phyloP scores from a whole-genome alignment of 805 yeast genomes.

The Cyberlindnera amylophila region DNA sequence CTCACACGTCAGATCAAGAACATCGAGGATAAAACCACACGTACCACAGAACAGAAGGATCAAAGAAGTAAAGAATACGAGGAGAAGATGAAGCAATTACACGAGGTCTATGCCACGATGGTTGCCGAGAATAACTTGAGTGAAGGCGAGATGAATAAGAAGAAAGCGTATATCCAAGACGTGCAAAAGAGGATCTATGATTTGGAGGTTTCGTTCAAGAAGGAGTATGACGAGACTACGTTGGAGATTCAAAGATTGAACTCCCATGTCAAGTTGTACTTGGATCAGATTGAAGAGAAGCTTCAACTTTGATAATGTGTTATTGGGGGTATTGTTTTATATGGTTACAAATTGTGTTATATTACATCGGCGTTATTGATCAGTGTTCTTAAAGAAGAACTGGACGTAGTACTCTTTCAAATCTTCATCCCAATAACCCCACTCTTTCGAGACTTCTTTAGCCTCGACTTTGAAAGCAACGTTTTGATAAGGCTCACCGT shows the following conservation, averaged over 20 bases:
- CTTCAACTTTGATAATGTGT: constrained; percentile 3
- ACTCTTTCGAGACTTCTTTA: constrained; percentile 41
- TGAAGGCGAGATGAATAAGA: constrained; percentile 36
- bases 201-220: constrained; percentile 22
- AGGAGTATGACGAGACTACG: constrained; percentile 39
- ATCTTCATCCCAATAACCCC: constrained; percentile 76
- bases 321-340: not conserved
- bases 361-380: not conserved
- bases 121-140: constrained; percentile 34
- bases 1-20: constrained; percentile 36
- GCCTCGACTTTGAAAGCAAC: constrained; percentile 73
- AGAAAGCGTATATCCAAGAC: constrained; percentile 33
- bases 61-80: constrained; percentile 34
- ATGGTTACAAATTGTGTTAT: no score
- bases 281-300: constrained; percentile 26
- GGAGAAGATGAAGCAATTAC: constrained; percentile 32
- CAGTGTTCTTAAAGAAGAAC: constrained; percentile 43
- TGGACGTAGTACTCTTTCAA: constrained; percentile 68
- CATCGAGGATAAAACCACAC: constrained; percentile 37
- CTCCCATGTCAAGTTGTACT: constrained; percentile 24
- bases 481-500: constrained; percentile 90
- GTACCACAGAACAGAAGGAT: constrained; percentile 34
- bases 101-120: constrained; percentile 34
- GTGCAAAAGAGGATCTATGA: constrained; percentile 36
- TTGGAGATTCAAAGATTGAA: constrained; percentile 24